These are phyloP conservation scores for Rauvolfia tetraphylla DNA, from an alignment of 257 asterid genomes.

Conservation along the genomic window DNA sequence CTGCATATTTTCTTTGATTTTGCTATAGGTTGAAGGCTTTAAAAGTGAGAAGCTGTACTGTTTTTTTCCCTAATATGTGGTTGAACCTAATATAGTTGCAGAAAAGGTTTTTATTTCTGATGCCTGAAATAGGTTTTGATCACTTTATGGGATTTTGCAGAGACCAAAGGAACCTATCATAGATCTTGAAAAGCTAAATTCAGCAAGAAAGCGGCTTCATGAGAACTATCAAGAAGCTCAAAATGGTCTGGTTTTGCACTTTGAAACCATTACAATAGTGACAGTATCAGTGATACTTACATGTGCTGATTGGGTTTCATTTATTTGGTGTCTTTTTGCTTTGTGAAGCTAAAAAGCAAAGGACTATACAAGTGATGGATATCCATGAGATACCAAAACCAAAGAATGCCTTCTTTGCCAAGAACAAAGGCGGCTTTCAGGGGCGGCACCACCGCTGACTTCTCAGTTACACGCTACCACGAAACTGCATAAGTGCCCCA, in stretches of 20 bases:
- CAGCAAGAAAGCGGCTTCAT: constrained; percentile 91
- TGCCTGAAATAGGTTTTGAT: constrained; percentile 7
- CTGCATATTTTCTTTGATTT: neutral
- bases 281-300: neutral
- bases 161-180: constrained; percentile 54
- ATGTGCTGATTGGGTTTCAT: constrained; percentile 24
- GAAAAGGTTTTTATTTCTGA: neutral
- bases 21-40: neutral
- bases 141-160: constrained; percentile 45
- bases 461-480: neutral
- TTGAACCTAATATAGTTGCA: too few relatives aligned
- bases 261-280: constrained; percentile 19
- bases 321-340: constrained; percentile 25
- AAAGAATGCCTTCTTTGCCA: constrained; percentile 72
- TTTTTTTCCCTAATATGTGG: neutral
- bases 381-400: constrained; percentile 90
- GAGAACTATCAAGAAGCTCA: constrained; percentile 97
- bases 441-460: constrained; percentile 83
- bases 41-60: neutral
- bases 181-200: constrained; percentile 73
- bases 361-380: constrained; percentile 96
- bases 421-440: constrained; percentile 84
- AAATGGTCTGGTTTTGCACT: constrained; percentile 61
- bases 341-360: constrained; percentile 91
- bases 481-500: neutral